Evolutionary conservation across 176 grass and related monocot species (phyloP).

Genomic region (Tillandsia leiboldiana): DNA sequence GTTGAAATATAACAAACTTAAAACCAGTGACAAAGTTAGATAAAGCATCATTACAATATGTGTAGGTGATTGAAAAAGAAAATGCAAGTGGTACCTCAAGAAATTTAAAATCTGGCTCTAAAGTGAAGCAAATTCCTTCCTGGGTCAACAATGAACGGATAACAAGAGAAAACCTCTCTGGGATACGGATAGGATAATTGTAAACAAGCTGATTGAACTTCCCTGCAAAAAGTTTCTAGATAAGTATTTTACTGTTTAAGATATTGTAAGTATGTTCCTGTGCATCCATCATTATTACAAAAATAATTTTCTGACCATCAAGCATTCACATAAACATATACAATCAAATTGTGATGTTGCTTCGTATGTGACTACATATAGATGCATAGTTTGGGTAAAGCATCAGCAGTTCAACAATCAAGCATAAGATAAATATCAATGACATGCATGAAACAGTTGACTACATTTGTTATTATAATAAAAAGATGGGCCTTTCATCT

Average conservation of each 20-base stretch:
- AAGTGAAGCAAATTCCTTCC: slow-evolving; percentile 94
- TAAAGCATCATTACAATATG: background rate
- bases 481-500: no score
- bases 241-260: background rate
- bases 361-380: slow-evolving; percentile 1
- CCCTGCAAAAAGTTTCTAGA: slow-evolving; percentile 35
- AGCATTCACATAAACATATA: slow-evolving; percentile 8
- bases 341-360: slow-evolving; percentile 7
- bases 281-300: background rate
- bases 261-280: background rate
- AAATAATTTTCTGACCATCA: background rate
- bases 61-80: slow-evolving; percentile 13
- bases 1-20: background rate
- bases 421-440: no score
- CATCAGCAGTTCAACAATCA: background rate
- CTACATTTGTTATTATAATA: no score
- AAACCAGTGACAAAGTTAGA: background rate
- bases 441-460: no score
- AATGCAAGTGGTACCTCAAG: slow-evolving; percentile 59
- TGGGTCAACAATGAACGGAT: slow-evolving; percentile 96
- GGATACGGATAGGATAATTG: slow-evolving; percentile 92
- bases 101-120: slow-evolving; percentile 93
- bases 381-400: background rate
- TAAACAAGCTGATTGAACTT: slow-evolving; percentile 99
- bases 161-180: slow-evolving; percentile 97